These are phyloP conservation scores for Adansonia madagascariensis DNA, from an alignment of 441 rosid genomes.

Conservation along the genomic window DNA sequence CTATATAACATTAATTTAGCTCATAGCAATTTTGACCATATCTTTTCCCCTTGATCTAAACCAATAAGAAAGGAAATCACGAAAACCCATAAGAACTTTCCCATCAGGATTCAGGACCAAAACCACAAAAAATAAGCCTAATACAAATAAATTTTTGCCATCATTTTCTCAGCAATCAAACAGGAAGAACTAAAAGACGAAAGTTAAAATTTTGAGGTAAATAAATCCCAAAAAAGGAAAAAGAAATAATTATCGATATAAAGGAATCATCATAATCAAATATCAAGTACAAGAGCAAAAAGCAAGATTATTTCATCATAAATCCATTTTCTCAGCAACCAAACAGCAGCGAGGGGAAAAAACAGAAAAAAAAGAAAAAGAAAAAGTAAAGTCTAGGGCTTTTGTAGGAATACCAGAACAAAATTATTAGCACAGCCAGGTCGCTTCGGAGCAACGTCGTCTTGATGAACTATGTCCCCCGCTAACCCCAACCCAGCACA, in stretches of 20 bases:
- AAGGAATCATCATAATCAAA: not conserved
- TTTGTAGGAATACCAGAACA: conserved; percentile 42
- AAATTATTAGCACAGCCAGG: conserved; percentile 56
- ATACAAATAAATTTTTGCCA: not conserved
- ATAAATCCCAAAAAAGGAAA: not conserved
- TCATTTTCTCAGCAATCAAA: conserved; percentile 29
- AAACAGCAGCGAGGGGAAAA: conserved; percentile 10
- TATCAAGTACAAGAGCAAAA: conserved; percentile 16
- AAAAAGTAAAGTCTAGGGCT: not conserved
- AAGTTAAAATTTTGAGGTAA: not conserved
- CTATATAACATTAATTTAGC: not conserved
- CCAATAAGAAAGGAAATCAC: not conserved
- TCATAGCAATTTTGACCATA: not conserved
- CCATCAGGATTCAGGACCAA: not conserved
- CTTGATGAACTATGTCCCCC: conserved; percentile 57
- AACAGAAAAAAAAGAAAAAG: too few relatives aligned
- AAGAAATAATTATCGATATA: not conserved
- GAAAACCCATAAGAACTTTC: not conserved
- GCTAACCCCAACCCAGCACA: conserved; percentile 41
- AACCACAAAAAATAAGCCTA: conserved; percentile 2
- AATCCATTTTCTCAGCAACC: conserved; percentile 15
- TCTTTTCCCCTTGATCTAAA: not conserved
- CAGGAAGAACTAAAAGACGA: conserved; percentile 21
- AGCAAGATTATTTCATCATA: conserved; percentile 14
- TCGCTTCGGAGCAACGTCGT: conserved; percentile 46